A percentile compares a stretch with the other conserved stretches of the same genome.
phyloP scores from a whole-genome alignment of 257 asterid genomes.

The Solanum bukasovii region DNA sequence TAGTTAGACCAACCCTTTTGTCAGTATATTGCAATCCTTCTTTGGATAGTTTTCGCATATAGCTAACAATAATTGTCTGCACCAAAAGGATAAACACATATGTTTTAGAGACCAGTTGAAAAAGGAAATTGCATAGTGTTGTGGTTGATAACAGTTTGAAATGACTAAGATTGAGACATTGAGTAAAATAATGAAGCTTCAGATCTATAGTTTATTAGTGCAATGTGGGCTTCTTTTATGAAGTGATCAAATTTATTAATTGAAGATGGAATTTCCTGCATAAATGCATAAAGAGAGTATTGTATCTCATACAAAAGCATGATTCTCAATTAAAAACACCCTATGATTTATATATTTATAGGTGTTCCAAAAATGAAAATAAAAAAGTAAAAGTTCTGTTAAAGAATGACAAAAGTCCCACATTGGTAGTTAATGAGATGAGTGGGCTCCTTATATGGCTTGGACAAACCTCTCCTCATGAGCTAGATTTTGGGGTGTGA shows the following conservation, averaged over 20 bases:
- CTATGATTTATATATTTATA: neutral
- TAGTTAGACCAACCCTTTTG: constrained; percentile 74
- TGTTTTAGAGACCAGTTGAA: neutral
- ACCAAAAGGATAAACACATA: constrained; percentile 14
- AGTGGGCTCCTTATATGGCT: no score
- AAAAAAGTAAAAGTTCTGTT: neutral
- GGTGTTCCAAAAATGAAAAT: neutral
- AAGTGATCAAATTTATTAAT: neutral
- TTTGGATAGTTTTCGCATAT: constrained; percentile 59
- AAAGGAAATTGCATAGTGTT: neutral
- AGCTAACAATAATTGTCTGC: constrained; percentile 72
- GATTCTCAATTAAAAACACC: neutral
- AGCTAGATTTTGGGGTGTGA: no score
- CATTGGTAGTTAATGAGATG: no score
- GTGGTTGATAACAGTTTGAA: neutral
- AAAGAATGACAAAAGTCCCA: no score
- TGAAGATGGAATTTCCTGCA: neutral
- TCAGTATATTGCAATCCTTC: constrained; percentile 75
- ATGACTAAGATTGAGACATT: neutral
- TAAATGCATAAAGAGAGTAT: neutral
- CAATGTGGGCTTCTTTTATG: neutral
- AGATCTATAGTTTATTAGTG: neutral
- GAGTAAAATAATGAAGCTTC: neutral
- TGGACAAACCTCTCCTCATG: no score
- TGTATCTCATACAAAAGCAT: neutral